Conservation (phyloP, 1,139 yeast genomes). For the Saccharomyces uvarum region DNA sequence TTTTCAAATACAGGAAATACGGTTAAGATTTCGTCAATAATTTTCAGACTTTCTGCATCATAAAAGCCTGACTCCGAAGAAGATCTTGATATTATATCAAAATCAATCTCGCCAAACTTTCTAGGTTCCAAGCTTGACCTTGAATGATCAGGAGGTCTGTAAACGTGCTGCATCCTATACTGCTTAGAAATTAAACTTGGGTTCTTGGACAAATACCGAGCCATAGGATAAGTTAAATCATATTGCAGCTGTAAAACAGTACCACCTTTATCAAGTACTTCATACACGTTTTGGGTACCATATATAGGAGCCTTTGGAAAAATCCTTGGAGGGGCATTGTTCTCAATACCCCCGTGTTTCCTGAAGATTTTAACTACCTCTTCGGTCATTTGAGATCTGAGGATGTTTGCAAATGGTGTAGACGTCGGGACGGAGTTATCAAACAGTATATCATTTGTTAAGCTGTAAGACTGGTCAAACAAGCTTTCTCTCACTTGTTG, state of each 20-base stretch:
- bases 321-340: slow-evolving; percentile 51
- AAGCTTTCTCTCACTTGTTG: slow-evolving; percentile 81
- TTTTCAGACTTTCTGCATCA: slow-evolving; percentile 84
- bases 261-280: slow-evolving; percentile 77
- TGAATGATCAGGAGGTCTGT: slow-evolving; percentile 51
- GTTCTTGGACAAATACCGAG: slow-evolving; percentile 66
- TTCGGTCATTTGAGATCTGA: slow-evolving; percentile 42
- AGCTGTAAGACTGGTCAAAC: slow-evolving; percentile 73
- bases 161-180: slow-evolving; percentile 73
- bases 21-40: slow-evolving; percentile 63
- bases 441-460: slow-evolving; percentile 75
- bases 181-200: slow-evolving; percentile 46
- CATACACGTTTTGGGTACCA: slow-evolving; percentile 56
- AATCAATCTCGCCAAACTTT: slow-evolving; percentile 72
- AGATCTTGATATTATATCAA: slow-evolving; percentile 64
- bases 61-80: slow-evolving; percentile 42
- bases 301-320: slow-evolving; percentile 78
- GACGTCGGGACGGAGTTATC: slow-evolving; percentile 40
- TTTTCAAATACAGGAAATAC: slow-evolving; percentile 58
- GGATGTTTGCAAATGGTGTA: slow-evolving; percentile 33
- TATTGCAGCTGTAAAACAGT: slow-evolving; percentile 81
- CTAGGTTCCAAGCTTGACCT: slow-evolving; percentile 64
- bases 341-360: slow-evolving; percentile 81
- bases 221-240: slow-evolving; percentile 83
- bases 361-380: slow-evolving; percentile 56